phyloP scores from a whole-genome alignment of 1,284 basidiomycete genomes.

The Boletus mariae region DNA sequence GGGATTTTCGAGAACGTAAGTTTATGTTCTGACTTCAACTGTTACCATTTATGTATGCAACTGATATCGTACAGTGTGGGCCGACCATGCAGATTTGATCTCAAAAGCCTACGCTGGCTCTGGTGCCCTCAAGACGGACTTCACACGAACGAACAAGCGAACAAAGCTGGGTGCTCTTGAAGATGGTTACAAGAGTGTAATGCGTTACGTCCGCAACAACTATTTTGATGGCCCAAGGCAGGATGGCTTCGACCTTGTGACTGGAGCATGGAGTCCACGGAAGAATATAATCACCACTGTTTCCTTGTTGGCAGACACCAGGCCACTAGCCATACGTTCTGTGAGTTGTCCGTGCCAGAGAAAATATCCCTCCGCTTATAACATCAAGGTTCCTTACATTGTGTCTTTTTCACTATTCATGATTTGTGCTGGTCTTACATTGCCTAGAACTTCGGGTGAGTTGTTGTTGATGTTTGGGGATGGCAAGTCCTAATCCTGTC shows the following conservation, averaged over 20 bases:
- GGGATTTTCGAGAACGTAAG: constrained; percentile 86
- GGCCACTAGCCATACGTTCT: constrained; percentile 78
- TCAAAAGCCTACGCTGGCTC: constrained; percentile 93
- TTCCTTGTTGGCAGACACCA: constrained; percentile 72
- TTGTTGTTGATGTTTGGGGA: constrained; percentile 32
- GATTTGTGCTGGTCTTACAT: constrained; percentile 78
- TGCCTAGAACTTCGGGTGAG: constrained; percentile 82
- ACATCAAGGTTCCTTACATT: constrained; percentile 75
- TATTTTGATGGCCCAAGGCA: constrained; percentile 92
- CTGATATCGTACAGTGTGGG: constrained; percentile 74
- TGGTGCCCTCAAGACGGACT: constrained; percentile 96
- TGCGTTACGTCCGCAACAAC: constrained; percentile 95
- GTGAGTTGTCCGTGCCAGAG: constrained; percentile 44
- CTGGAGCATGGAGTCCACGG: constrained; percentile 84
- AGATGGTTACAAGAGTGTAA: constrained; percentile 84
- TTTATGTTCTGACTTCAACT: constrained; percentile 1
- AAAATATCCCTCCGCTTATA: constrained; percentile 9
- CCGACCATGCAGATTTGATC: constrained; percentile 93
- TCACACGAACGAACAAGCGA: constrained; percentile 90
- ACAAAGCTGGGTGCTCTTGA: constrained; percentile 78
- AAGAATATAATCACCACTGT: constrained; percentile 62
- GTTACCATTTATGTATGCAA: background rate
- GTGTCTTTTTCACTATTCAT: constrained; percentile 82
- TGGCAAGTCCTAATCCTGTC: constrained; percentile 6
- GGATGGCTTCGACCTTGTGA: constrained; percentile 94